Conservation (phyloP, 495 filamentous ascomycete genomes). For the Hyaloscypha bicolor region DNA sequence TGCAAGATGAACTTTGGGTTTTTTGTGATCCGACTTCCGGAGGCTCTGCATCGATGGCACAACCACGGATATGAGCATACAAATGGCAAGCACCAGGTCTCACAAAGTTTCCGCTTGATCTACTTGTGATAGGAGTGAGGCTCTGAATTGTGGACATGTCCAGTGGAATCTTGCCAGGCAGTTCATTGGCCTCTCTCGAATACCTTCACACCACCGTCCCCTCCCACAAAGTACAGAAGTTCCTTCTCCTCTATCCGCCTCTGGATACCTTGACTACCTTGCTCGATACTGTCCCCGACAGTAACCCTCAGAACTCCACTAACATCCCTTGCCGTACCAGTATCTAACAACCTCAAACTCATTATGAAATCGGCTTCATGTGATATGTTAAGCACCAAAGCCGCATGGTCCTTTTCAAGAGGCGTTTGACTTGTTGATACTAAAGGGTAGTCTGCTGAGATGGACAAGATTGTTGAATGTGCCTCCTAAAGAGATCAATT, state of each 20-base stretch:
- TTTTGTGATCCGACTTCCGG: background rate
- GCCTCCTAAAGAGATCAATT: conserved; percentile 19
- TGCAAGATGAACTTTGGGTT: background rate
- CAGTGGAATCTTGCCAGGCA: background rate
- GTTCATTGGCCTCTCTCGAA: conserved; percentile 69
- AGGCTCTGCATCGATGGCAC: background rate
- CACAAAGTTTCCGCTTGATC: background rate
- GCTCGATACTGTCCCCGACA: conserved; percentile 41
- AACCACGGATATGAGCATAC: background rate
- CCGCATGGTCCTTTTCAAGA: conserved; percentile 68
- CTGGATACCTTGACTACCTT: conserved; percentile 27
- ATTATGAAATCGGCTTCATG: conserved; percentile 72
- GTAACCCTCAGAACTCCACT: conserved; percentile 86
- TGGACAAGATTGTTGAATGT: conserved; percentile 59
- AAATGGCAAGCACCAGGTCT: background rate
- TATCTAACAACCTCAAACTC: conserved; percentile 75
- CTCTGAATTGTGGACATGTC: background rate
- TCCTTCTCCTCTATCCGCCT: conserved; percentile 61
- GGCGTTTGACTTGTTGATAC: conserved; percentile 59
- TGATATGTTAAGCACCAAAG: conserved; percentile 68
- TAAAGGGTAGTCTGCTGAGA: conserved; percentile 72
- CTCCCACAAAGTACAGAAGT: conserved; percentile 76
- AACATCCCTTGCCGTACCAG: conserved; percentile 84
- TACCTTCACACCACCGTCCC: conserved; percentile 76
- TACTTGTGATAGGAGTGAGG: background rate